Evolutionary conservation across 176 grass and related monocot species (phyloP).

Genomic region (Chloris gayana): DNA sequence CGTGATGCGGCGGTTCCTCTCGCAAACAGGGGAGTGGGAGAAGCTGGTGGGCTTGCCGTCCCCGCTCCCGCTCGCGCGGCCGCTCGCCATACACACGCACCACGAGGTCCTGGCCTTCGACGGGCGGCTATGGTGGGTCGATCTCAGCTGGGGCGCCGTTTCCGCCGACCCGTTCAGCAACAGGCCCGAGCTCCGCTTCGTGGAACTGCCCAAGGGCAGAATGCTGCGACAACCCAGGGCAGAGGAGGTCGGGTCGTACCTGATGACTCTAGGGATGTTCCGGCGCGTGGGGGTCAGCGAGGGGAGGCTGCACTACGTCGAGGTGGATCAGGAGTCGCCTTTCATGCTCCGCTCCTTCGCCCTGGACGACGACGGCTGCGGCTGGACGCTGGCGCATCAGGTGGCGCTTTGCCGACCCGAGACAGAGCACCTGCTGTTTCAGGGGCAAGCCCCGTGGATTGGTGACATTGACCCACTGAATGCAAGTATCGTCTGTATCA

Average conservation of each 20-base stretch:
- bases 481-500: neutral
- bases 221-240: neutral
- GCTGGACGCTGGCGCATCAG: constrained; percentile 31
- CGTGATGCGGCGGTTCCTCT: constrained; percentile 35
- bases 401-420: neutral
- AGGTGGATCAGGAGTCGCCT: constrained; percentile 26
- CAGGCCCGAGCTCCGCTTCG: constrained; percentile 13
- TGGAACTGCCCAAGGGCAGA: constrained; percentile 25
- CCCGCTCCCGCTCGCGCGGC: neutral
- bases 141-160: constrained; percentile 23
- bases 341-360: constrained; percentile 15
- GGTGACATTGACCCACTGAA: constrained; percentile 20
- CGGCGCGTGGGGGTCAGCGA: constrained; percentile 32
- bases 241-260: too few relatives aligned
- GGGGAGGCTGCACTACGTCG: constrained; percentile 40
- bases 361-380: neutral
- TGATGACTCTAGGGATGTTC: neutral
- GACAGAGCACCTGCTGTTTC: too few relatives aligned
- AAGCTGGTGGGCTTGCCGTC: constrained; percentile 9
- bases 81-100: neutral
- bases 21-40: constrained; percentile 34
- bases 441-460: neutral
- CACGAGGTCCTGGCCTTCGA: constrained; percentile 30
- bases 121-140: constrained; percentile 37
- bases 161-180: constrained; percentile 45